phyloP scores from a whole-genome alignment of 352 stramenopile species.

The Phytophthora sojae region DNA sequence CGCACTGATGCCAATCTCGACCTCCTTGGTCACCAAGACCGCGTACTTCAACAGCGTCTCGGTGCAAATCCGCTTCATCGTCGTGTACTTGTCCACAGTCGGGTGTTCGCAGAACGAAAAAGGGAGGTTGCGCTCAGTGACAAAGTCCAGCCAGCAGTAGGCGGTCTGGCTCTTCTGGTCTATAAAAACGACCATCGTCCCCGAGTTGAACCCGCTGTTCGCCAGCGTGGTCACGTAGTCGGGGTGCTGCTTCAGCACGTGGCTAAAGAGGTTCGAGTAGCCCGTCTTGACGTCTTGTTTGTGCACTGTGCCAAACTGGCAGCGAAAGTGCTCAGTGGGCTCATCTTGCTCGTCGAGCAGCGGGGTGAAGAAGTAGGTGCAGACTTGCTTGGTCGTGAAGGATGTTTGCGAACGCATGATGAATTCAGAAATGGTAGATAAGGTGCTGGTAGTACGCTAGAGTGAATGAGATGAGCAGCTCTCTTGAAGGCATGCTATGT shows the following conservation, averaged over 20 bases:
- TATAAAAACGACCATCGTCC: neutral
- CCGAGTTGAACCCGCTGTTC: slow-evolving; percentile 1
- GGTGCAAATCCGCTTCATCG: neutral
- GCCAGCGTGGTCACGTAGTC: slow-evolving; percentile 8
- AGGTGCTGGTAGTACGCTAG: neutral
- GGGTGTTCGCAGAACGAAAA: slow-evolving; percentile 14
- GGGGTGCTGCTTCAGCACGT: neutral
- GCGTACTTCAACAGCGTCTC: slow-evolving; percentile 11
- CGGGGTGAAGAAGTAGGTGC: slow-evolving; percentile 8
- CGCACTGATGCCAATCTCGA: neutral
- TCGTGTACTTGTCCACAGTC: slow-evolving; percentile 12
- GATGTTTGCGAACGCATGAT: no score
- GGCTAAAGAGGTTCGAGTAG: slow-evolving; percentile 18
- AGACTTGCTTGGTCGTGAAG: slow-evolving; percentile 9
- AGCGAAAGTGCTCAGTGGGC: slow-evolving; percentile 5
- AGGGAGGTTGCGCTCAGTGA: neutral
- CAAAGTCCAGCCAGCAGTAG: slow-evolving; percentile 8
- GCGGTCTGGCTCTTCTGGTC: slow-evolving; percentile 9
- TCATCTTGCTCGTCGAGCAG: slow-evolving; percentile 14
- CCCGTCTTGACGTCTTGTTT: slow-evolving; percentile 9
- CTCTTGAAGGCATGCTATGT: neutral
- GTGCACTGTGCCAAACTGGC: neutral
- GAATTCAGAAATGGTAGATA: neutral
- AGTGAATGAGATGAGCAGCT: neutral
- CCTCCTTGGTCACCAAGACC: neutral